phyloP scores from a whole-genome alignment of 2,329 filamentous ascomycete species.

The Chaetoscypha palmicola region DNA sequence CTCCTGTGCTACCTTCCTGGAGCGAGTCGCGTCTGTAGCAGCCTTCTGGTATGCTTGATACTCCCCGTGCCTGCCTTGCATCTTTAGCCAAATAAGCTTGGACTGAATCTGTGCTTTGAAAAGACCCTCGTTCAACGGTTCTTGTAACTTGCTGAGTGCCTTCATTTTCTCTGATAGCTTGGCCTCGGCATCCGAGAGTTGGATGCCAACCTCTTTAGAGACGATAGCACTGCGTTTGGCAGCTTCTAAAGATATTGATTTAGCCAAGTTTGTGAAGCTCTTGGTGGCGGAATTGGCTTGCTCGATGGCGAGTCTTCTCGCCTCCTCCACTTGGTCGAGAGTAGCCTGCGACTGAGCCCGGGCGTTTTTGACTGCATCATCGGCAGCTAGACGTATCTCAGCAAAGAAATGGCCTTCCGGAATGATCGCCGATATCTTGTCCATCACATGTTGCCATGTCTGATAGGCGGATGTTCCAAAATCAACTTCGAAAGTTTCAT shows the following conservation, averaged over 20 bases:
- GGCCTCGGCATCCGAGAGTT: slow-evolving; percentile 29
- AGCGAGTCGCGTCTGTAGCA: slow-evolving; percentile 32
- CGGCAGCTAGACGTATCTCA: slow-evolving; percentile 16
- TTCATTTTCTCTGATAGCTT: slow-evolving; percentile 31
- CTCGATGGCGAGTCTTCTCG: slow-evolving; percentile 19
- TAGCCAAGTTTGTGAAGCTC: slow-evolving; percentile 21
- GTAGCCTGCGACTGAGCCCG: slow-evolving; percentile 17
- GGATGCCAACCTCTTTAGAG: slow-evolving; percentile 23
- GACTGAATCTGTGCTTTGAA: slow-evolving; percentile 49
- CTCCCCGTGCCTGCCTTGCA: slow-evolving; percentile 43
- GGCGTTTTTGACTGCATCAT: slow-evolving; percentile 21
- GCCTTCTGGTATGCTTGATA: slow-evolving; percentile 41
- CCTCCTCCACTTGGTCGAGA: slow-evolving; percentile 18
- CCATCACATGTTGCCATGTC: slow-evolving; percentile 21
- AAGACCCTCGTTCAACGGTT: slow-evolving; percentile 39
- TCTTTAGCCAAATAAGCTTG: slow-evolving; percentile 49
- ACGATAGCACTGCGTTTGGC: slow-evolving; percentile 26
- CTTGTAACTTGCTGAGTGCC: slow-evolving; percentile 33
- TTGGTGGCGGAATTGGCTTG: slow-evolving; percentile 16
- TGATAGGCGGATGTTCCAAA: slow-evolving; percentile 38
- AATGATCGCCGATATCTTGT: slow-evolving; percentile 22
- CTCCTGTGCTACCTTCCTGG: slow-evolving; percentile 8
- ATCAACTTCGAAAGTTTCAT: slow-evolving; percentile 53
- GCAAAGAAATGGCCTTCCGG: slow-evolving; percentile 17
- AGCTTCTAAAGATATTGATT: slow-evolving; percentile 22